Evolutionary conservation across 768 basidiomycete species (phyloP).

Genomic region (Suillus fuscotomentosus): DNA sequence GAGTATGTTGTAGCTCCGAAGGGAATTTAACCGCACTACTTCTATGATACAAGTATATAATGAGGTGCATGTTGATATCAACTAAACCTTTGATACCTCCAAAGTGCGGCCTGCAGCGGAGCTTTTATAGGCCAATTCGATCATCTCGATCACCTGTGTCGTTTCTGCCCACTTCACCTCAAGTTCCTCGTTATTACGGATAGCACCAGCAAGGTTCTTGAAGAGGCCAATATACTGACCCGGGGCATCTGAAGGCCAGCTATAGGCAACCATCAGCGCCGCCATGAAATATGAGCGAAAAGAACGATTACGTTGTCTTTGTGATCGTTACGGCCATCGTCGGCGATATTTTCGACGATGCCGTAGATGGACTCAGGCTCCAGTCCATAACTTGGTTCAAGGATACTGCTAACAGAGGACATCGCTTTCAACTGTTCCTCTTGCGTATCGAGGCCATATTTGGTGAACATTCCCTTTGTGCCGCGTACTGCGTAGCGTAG

Average conservation of each 20-base stretch:
- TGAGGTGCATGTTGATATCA: neutral
- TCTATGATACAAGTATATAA: neutral
- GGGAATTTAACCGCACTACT: neutral
- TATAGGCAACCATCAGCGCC: conserved; percentile 27
- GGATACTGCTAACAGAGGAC: conserved; percentile 42
- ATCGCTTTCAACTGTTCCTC: conserved; percentile 72
- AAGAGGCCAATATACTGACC: conserved; percentile 64
- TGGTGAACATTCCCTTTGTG: conserved; percentile 67
- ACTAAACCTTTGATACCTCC: conserved; percentile 22
- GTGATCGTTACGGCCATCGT: conserved; percentile 38
- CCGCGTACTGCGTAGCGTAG: conserved; percentile 73
- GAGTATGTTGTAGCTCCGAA: neutral
- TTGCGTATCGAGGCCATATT: conserved; percentile 77
- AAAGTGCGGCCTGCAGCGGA: conserved; percentile 57
- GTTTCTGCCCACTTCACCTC: conserved; percentile 76
- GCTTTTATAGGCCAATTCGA: conserved; percentile 71
- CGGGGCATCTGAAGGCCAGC: conserved; percentile 60
- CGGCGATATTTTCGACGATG: conserved; percentile 52
- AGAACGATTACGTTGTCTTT: conserved; percentile 31
- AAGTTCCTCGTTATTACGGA: conserved; percentile 51
- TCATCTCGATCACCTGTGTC: conserved; percentile 67
- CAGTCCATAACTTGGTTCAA: conserved; percentile 49
- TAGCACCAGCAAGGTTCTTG: conserved; percentile 62
- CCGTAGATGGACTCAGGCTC: conserved; percentile 68
- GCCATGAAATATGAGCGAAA: conserved; percentile 19